Base-by-base conservation (phyloP, 805 yeast genomes). In the Monosporozyma yasuniensis region DNA sequence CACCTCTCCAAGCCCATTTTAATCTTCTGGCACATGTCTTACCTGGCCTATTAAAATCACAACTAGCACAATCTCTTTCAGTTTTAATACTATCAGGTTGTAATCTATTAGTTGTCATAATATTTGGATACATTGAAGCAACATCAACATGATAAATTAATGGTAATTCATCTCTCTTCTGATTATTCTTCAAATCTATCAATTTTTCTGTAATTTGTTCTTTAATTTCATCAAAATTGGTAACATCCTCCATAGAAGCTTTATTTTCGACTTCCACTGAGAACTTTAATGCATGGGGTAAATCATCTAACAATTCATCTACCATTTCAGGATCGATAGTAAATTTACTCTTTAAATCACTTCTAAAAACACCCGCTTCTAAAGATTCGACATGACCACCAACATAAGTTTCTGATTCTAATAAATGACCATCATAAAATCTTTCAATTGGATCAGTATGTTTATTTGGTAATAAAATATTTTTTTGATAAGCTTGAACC, bases 1-100 rank as follows among this genome's bases (percentile, higher is more conserved):
- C 99, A 47, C 98, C 99, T 72, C 99, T 81, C 98, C 99, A 93
- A 6, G 96, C 77, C 99, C 99, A 93, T 0, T 90, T 86, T 49
- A 93, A 69, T 49, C 91, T 72, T 61, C 99, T 74, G 59, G 91
- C 99, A 72, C 99, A 93, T 10, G 75, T 77, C 61, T 93, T 93
- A 4, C 95, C 97, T 0, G 97, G 98, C 50, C 96, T 73, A 64
- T 93, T 93, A 70, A 89, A 95, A 59, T 93, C 99, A 72, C 99
- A 95, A 41, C 95, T 81, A 0, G 99, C 98, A 70, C 99, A 95
- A 61, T 89, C 96, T 58, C 87, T 87, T 61, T 91, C 98, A 0
- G 84, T 72, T 56, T 93, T 90, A 88, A 93, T 91, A 3, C 98
- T 90, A 68, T 93, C 99, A 0, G 99, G 99, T 65, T 93, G 99